Evolutionary conservation across 352 stramenopile species (phyloP).

Genomic region (Globisporangium cylindrosporum): DNA sequence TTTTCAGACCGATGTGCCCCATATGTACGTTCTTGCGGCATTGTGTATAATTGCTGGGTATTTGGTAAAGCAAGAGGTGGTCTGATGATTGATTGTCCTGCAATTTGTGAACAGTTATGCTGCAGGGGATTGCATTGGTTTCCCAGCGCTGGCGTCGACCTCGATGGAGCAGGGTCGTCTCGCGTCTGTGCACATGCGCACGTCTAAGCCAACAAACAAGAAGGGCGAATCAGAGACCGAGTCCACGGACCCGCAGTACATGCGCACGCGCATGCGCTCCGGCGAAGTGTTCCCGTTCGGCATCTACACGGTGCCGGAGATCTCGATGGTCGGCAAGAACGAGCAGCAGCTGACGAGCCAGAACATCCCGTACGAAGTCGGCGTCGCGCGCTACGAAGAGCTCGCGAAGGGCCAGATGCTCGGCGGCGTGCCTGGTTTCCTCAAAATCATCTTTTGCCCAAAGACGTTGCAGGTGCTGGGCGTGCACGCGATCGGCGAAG

Average conservation of each 20-base stretch:
- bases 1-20: constrained; percentile 82
- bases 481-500: constrained; percentile 83
- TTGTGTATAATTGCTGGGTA: background rate
- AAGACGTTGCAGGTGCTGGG: constrained; percentile 70
- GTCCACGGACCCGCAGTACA: constrained; percentile 57
- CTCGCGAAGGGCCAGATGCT: constrained; percentile 86
- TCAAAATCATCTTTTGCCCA: constrained; percentile 87
- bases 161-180: constrained; percentile 90
- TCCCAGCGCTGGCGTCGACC: constrained; percentile 85
- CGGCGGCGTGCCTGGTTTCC: constrained; percentile 67
- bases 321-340: constrained; percentile 89
- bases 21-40: constrained; percentile 64
- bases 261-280: constrained; percentile 80
- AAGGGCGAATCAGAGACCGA: constrained; percentile 38
- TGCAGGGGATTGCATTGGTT: constrained; percentile 88
- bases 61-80: background rate
- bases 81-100: background rate
- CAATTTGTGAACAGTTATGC: constrained; percentile 58
- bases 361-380: constrained; percentile 72
- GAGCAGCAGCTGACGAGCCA: constrained; percentile 85
- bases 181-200: constrained; percentile 88
- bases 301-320: constrained; percentile 88
- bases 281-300: constrained; percentile 86
- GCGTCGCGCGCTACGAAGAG: constrained; percentile 78
- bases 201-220: constrained; percentile 59